Conservation (phyloP, 768 basidiomycete genomes). For the Pisolithus sp. region DNA sequence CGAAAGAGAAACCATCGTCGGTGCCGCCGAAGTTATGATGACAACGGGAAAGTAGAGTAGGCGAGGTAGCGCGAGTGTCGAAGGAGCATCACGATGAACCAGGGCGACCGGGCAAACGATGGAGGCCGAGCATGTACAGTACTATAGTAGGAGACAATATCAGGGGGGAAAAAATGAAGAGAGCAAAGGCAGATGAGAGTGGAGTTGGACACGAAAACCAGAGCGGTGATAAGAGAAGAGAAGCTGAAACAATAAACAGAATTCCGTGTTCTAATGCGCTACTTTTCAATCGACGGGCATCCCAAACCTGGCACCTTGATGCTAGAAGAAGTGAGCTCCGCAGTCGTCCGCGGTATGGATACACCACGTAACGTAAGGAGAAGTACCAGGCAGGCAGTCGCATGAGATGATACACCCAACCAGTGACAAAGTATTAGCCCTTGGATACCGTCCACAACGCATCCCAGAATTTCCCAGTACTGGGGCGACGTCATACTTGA, state of each 20-base stretch:
- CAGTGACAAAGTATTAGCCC: neutral
- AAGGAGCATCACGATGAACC: neutral
- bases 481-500: neutral
- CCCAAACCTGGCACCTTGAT: neutral
- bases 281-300: neutral
- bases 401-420: neutral
- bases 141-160: neutral
- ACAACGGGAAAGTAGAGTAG: neutral
- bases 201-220: neutral
- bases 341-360: neutral
- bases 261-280: neutral
- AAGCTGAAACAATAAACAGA: neutral
- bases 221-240: neutral
- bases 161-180: neutral
- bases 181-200: neutral
- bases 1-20: neutral
- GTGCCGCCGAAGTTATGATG: neutral
- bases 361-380: neutral
- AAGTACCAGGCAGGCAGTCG: neutral
- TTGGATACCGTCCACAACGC: neutral
- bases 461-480: neutral
- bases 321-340: neutral
- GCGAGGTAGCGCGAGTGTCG: neutral
- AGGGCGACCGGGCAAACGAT: neutral
- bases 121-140: constrained; percentile 1